Evolutionary conservation across 306 rosid species (phyloP), one percentile per base, ranked within the genome.

Genomic region (Vigna angularis): DNA sequence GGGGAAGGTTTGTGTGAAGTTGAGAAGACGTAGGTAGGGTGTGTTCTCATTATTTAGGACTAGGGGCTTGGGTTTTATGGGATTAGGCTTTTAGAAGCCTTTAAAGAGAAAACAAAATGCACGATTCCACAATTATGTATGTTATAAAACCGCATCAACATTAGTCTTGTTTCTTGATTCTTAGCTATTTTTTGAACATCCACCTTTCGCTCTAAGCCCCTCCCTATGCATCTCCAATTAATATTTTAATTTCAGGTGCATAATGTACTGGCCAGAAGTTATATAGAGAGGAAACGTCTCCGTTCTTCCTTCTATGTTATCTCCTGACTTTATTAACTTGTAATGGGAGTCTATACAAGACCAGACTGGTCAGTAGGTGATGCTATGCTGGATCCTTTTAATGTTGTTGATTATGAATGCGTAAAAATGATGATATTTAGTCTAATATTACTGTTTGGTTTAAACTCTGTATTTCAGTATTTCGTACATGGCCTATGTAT

Each of bases 391-490:
- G 57, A 72, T 13, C 30, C 49, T 55, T 62, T 48, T 20, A 18
- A 22, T 14, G 36, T 50, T 79, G 36, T 71, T 64, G 53, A 55
- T 71, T 48, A 34, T 40, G 56, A 72, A 26, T 20, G 66, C 22
- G 55, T 66, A 42, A 38, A 30, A 40, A n/a, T n/a, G 50, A 34
- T 50, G 14, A 53, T 44, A 77, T 52, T 66, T 38, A 51, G n/a
- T 20, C 61, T 51, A 48, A 17, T 28, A 34, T 7, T 15, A 56
- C 15, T 69, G 52, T 78, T 26, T 55, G 22, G 49, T 66, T 42
- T 77, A 58, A 42, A 32, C 45, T 16, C 47, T 12, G 15, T 51
- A 2, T 42, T 66, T 67, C 49, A 40, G 24, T 22, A 4, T 57
- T 11, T 24, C 65, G 16, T 36, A 17, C 53, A 38, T 51, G 44